Evolutionary conservation across 2,329 filamentous ascomycete species (phyloP), one percentile per base, ranked within the genome.

Genomic region (Fusarium decemcellulare): DNA sequence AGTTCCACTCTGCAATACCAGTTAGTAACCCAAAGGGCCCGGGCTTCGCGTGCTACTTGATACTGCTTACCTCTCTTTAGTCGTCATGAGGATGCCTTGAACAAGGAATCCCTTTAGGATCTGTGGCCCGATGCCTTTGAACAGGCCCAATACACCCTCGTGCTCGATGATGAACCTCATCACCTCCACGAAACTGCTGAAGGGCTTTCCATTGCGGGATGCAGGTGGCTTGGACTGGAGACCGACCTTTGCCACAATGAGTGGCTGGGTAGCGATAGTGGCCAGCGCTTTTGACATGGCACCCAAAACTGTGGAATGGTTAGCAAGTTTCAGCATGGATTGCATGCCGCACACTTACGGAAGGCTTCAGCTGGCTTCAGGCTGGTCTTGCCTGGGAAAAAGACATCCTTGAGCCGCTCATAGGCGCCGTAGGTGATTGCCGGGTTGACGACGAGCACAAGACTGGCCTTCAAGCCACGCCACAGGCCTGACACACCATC

Each of bases 371-470:
- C 92, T 1, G 95, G 91, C 77, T 89, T 92, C 66, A 99, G 82
- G 67, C 85, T 92, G 34, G 86, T 83, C 83, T 93, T 94, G 30
- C 91, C 92, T 0, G 93, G 92, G 79, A 94, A 98, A 29, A 98
- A 74, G 10, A 89, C 74, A 37, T 92, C 91, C 81, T 93, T 92
- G 71, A 98, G 83, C 72, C 95, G 90, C 83, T 99, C 95, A 77
- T 98, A 99, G 57, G 95, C 94, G 56, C 96, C 96, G 75, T 99
- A 99, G 48, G 96, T 99, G 79, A 99, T 99, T 48, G 95, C 93
- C 11, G 96, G 96, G 79, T 99, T 99, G 65, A 98, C 89, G 11
- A 98, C 95, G 63, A 99, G 87, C 32, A 99, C 95, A 78, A 99
- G 86, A 80, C 95, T 98, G 58, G 96, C 96, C 83, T 98, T 98